Base-by-base conservation (phyloP, 345 rosid genomes). In the Turritis glabra region DNA sequence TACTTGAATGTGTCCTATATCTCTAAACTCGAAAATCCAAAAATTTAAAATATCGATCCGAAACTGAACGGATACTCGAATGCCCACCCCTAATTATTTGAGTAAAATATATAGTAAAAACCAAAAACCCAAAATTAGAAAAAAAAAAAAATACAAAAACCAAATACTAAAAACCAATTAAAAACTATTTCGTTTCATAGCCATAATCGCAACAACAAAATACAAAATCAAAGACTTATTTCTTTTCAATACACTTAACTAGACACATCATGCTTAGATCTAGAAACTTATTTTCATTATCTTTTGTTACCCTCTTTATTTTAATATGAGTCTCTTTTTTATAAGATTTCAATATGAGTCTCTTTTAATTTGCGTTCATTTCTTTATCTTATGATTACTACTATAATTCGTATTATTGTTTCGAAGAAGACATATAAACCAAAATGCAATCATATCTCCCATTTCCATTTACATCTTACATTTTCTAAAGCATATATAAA, bases 381-480 rank as follows among this genome's bases (percentile, higher is more conserved):
- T 84, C 83, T 71, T 83, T 77, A 64, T 79, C 89, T 73, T 77
- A 83, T 81, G 80, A 85, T 83, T 79, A 84, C 74, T 67, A 69
- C 70, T 54, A 86, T 84, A 86, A 86, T 85, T 84, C 77, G 82
- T 48, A 86, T 84, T 75, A 82, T 80, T 69, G 78, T 78, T 69
- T 51, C 53, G 88, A 85, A 85, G 87, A 84, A 76, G 89, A 85
- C 90, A 86, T 72, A 74, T 80, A 86, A 87, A 89, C 92, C 94
- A 86, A 85, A 80, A 77, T 13, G 81, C 55, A 82, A 87, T 90
- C 83, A 85, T 87, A 26, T 15, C 79, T 61, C 60, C 73, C 74
- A 74, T 73, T 80, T 78, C 58, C 71, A 64, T 74, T 78, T 66
- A 63, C 73, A 56, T 76, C 64, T 62, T 37, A 22, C n/a, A 50